Percentiles rank a stretch among this genome's conserved stretches.
Conservation (phyloP, 73 alveolate species). For the Tetrahymena thermophila region DNA sequence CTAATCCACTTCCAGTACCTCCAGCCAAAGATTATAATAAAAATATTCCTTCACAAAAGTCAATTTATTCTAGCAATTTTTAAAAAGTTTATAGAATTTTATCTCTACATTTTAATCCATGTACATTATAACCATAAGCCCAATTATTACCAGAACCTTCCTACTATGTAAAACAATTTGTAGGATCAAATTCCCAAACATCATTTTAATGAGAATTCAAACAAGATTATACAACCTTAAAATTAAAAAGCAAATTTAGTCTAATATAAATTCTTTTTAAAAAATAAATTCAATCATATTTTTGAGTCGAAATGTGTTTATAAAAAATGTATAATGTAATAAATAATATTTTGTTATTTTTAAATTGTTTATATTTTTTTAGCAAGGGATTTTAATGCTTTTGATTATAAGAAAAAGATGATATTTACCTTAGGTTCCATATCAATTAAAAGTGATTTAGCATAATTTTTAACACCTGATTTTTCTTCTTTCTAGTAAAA, state of each 20-base stretch:
- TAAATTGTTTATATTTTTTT: too few relatives aligned
- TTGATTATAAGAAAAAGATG: background rate
- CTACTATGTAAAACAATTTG: slow-evolving; percentile 18
- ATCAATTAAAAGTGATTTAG: slow-evolving; percentile 27
- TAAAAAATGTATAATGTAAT: background rate
- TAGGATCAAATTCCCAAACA: background rate
- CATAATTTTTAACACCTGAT: background rate
- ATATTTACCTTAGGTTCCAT: slow-evolving; percentile 35
- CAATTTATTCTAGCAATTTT: slow-evolving; percentile 8
- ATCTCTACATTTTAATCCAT: slow-evolving; percentile 26
- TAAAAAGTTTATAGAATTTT: background rate
- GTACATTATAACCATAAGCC: slow-evolving; percentile 37
- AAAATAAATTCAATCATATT: too few relatives aligned
- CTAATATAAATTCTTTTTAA: too few relatives aligned
- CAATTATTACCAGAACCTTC: slow-evolving; percentile 46
- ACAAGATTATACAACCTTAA: background rate
- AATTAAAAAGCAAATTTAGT: background rate
- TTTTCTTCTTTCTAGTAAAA: slow-evolving; percentile 5
- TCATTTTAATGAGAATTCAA: background rate
- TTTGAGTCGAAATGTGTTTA: too few relatives aligned
- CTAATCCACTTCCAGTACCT: slow-evolving; percentile 38
- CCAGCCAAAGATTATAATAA: slow-evolving; percentile 31
- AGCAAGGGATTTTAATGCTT: too few relatives aligned
- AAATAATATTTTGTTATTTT: too few relatives aligned
- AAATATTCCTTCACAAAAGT: slow-evolving; percentile 9